phyloP scores from a whole-genome alignment of 2,329 filamentous ascomycete species.

The Didymella segeticola region DNA sequence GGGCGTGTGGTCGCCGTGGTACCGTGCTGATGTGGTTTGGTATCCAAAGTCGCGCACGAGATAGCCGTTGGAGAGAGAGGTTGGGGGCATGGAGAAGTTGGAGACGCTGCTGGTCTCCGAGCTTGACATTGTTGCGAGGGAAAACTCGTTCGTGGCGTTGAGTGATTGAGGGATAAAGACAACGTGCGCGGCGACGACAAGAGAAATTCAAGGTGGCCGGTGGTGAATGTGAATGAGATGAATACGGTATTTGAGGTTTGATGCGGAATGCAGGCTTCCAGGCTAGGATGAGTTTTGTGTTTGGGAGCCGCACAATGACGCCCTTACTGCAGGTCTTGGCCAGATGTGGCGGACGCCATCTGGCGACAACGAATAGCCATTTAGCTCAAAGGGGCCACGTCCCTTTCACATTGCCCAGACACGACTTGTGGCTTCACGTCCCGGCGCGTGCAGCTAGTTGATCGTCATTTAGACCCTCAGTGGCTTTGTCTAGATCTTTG shows the following conservation, averaged over 20 bases:
- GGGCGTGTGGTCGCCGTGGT: slow-evolving; percentile 35
- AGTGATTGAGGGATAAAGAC: not conserved
- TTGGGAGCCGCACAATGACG: slow-evolving; percentile 16
- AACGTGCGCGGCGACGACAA: not conserved
- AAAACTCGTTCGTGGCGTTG: not conserved
- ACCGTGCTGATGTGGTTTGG: slow-evolving; percentile 29
- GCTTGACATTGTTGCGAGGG: slow-evolving; percentile 2
- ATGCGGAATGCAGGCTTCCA: slow-evolving; percentile 7
- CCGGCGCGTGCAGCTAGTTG: slow-evolving; percentile 9
- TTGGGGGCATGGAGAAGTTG: slow-evolving; percentile 12
- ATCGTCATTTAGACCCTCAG: slow-evolving; percentile 6
- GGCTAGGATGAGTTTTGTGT: slow-evolving; percentile 6
- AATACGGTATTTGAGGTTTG: not conserved
- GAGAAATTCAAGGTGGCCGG: not conserved
- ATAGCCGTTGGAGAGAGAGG: slow-evolving; percentile 7
- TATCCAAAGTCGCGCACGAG: slow-evolving; percentile 36
- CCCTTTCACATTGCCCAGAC: not conserved
- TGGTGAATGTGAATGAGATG: not conserved
- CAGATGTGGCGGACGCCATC: slow-evolving; percentile 11
- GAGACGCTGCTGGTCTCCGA: slow-evolving; percentile 14
- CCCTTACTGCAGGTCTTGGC: slow-evolving; percentile 16
- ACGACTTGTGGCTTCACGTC: slow-evolving; percentile 9
- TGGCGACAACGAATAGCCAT: slow-evolving; percentile 8
- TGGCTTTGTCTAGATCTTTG: slow-evolving; percentile 9
- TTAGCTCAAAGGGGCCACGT: slow-evolving; percentile 14